A percentile compares a stretch with the other conserved stretches of the same genome.
Conservation (phyloP, 208 protist genomes). For the Crithidia mellificae region DNA sequence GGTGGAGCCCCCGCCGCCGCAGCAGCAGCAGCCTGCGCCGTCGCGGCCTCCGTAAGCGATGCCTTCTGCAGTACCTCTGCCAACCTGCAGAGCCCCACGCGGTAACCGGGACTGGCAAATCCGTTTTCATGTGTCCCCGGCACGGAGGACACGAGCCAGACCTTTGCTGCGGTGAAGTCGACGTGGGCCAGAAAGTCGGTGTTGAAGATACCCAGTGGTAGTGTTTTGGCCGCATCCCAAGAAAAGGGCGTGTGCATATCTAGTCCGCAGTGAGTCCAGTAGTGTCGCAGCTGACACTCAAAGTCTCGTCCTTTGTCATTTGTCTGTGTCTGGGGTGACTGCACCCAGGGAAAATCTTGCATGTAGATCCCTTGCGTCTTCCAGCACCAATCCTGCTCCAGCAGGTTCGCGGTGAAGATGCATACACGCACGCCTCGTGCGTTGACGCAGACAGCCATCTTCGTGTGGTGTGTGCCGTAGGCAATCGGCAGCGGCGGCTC, state of each 20-base stretch:
- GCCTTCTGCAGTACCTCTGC: conserved; percentile 24
- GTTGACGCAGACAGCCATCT: conserved; percentile 69
- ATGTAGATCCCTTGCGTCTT: conserved; percentile 82
- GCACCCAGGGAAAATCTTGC: conserved; percentile 78
- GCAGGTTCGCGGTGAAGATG: conserved; percentile 77
- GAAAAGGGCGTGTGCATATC: conserved; percentile 2
- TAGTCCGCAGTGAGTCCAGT: conserved; percentile 23
- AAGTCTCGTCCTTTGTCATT: conserved; percentile 40
- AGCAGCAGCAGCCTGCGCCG: not conserved
- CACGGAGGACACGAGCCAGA: conserved; percentile 68
- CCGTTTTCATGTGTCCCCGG: conserved; percentile 49
- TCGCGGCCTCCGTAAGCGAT: not conserved
- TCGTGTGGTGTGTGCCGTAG: conserved; percentile 88
- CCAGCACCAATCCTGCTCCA: conserved; percentile 62
- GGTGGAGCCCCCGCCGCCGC: not conserved
- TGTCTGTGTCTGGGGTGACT: not conserved
- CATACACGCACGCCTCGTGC: conserved; percentile 55
- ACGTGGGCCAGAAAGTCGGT: conserved; percentile 50
- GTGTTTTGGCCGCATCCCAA: conserved; percentile 5
- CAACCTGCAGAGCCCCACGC: conserved; percentile 40
- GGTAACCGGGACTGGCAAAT: conserved; percentile 31
- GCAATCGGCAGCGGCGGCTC: conserved; percentile 66
- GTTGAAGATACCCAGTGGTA: conserved; percentile 34
- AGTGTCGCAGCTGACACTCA: conserved; percentile 40
- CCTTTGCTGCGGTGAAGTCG: conserved; percentile 57